phyloP scores from a whole-genome alignment of 2,329 filamentous ascomycete genomes.

The Claviceps digitariae region DNA sequence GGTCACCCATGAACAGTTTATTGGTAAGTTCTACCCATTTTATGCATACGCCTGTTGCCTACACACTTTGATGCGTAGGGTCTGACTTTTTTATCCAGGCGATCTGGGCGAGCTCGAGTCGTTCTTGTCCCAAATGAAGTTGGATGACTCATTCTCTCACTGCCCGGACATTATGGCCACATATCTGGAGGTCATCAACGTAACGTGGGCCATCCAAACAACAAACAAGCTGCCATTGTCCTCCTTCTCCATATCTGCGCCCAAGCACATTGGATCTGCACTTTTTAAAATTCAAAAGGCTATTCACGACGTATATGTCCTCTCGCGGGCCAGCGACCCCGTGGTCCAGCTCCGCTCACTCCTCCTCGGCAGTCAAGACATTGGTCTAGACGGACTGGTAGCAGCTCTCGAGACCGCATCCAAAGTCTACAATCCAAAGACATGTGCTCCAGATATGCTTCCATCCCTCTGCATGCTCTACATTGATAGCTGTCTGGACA shows the following conservation, averaged over 20 bases:
- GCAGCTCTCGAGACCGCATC: slow-evolving; percentile 21
- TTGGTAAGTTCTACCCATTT: slow-evolving; percentile 21
- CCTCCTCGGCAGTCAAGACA: slow-evolving; percentile 14
- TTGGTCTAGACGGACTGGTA: slow-evolving; percentile 23
- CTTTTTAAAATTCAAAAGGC: slow-evolving; percentile 26
- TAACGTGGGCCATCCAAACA: slow-evolving; percentile 21
- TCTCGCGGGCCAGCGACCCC: slow-evolving; percentile 12
- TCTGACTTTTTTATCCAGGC: slow-evolving; percentile 12
- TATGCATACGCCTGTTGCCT: too few species aligned
- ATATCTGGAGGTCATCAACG: slow-evolving; percentile 33
- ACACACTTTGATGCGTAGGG: too few species aligned
- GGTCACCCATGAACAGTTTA: slow-evolving; percentile 28
- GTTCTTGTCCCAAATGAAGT: slow-evolving; percentile 16
- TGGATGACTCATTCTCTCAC: slow-evolving; percentile 11
- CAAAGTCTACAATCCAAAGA: slow-evolving; percentile 17
- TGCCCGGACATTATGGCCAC: slow-evolving; percentile 31
- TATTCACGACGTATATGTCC: slow-evolving; percentile 23
- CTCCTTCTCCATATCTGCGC: slow-evolving; percentile 10
- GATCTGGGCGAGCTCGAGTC: slow-evolving; percentile 17
- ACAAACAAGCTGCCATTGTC: slow-evolving; percentile 9
- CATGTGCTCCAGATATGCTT: slow-evolving; percentile 13
- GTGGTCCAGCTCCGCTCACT: slow-evolving; percentile 13
- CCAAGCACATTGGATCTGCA: slow-evolving; percentile 17
- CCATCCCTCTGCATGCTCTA: slow-evolving; percentile 29
- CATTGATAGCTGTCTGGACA: slow-evolving; percentile 24